A percentile compares a stretch with the other conserved stretches of the same genome.
These are phyloP conservation scores for Rhodomyrtus psidioides DNA, from an alignment of 441 rosid species.

Conservation along the genomic window DNA sequence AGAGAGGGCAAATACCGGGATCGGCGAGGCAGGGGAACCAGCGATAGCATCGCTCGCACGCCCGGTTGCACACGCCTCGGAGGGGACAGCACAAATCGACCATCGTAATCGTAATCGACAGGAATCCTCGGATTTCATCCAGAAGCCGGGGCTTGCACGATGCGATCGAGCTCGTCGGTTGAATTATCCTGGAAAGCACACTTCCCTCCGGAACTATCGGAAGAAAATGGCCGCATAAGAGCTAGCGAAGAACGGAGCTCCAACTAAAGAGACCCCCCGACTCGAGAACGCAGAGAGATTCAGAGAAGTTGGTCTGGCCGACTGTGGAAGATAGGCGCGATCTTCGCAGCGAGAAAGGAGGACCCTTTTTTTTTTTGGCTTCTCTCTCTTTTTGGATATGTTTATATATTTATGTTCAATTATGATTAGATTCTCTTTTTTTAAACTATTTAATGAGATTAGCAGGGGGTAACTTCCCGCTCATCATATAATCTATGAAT, in stretches of 20 bases:
- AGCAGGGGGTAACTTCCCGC: too few relatives aligned
- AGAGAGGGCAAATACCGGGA: not conserved
- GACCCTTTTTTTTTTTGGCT: not conserved
- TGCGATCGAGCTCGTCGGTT: not conserved
- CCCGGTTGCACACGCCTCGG: not conserved
- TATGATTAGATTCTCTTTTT: too few relatives aligned
- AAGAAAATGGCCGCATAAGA: not conserved
- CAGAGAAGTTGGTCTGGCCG: not conserved
- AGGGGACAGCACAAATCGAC: constrained; percentile 3
- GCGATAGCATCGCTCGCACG: not conserved
- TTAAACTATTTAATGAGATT: too few relatives aligned
- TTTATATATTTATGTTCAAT: not conserved
- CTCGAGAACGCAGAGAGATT: not conserved
- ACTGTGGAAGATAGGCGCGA: not conserved
- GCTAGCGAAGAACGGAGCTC: not conserved
- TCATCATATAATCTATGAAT: too few relatives aligned
- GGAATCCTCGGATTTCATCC: not conserved
- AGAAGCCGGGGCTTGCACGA: not conserved
- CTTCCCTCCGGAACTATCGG: not conserved
- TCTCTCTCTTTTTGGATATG: not conserved
- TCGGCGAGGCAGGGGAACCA: constrained; percentile 17
- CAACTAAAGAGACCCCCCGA: not conserved
- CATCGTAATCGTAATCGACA: not conserved
- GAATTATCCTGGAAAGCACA: not conserved
- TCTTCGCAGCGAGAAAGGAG: not conserved